These are phyloP conservation scores for Porphyrellus sp. DNA, from an alignment of 1,284 basidiomycete species.

Conservation along the genomic window DNA sequence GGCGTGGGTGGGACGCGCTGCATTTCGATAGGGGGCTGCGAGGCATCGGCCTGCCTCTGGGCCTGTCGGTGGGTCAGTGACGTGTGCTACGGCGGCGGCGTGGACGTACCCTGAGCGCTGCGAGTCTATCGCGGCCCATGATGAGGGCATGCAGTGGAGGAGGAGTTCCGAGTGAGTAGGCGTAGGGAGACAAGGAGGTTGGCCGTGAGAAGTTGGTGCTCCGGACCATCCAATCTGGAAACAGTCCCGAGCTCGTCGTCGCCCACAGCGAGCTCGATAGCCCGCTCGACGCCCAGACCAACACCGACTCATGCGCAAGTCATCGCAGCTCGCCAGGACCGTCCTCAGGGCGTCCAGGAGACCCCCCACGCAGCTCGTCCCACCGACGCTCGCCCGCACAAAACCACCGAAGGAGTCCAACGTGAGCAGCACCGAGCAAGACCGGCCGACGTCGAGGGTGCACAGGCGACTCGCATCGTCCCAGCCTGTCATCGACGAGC, in stretches of 20 bases:
- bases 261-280: slow-evolving; percentile 8
- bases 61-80: slow-evolving; percentile 22
- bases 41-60: slow-evolving; percentile 27
- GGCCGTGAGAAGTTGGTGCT: slow-evolving; percentile 18
- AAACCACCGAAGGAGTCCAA: slow-evolving; percentile 24
- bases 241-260: neutral
- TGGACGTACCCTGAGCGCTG: slow-evolving; percentile 30
- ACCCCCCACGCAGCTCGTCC: neutral
- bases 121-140: slow-evolving; percentile 35
- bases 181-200: too few relatives aligned
- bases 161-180: neutral
- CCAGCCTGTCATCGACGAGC: slow-evolving; percentile 22
- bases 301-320: slow-evolving; percentile 30
- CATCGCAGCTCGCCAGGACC: slow-evolving; percentile 23
- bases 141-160: neutral
- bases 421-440: slow-evolving; percentile 16
- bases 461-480: slow-evolving; percentile 37
- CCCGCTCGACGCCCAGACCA: too few relatives aligned
- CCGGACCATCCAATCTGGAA: too few relatives aligned
- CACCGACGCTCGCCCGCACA: slow-evolving; percentile 25
- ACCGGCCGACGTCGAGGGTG: slow-evolving; percentile 29
- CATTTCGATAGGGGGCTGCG: slow-evolving; percentile 30
- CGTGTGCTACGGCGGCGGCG: neutral
- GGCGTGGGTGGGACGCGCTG: slow-evolving; percentile 20
- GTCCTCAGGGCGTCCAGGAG: slow-evolving; percentile 18